phyloP scores from a whole-genome alignment of 1,139 yeast species.

The Suhomyces coccinellae region DNA sequence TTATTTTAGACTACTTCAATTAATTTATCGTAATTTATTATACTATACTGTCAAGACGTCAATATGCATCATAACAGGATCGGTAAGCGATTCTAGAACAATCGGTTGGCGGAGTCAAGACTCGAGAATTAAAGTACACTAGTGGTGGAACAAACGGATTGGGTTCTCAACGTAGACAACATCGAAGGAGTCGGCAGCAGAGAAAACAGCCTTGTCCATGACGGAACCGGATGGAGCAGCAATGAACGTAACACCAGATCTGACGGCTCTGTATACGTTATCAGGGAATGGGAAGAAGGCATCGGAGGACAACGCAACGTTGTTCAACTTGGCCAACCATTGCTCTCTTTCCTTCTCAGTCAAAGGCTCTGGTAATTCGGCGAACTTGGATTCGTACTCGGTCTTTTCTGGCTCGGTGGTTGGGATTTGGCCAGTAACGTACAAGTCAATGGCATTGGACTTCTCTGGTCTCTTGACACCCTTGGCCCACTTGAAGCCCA shows the following conservation, averaged over 20 bases:
- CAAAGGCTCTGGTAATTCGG: conserved; percentile 76
- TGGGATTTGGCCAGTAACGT: conserved; percentile 89
- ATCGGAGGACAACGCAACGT: conserved; percentile 92
- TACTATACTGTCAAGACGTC: background rate
- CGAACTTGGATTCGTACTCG: conserved; percentile 90
- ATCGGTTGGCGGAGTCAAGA: conserved; percentile 4
- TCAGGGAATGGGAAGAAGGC: conserved; percentile 99
- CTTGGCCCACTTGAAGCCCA: conserved; percentile 94
- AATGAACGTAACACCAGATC: conserved; percentile 91
- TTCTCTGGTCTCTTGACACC: conserved; percentile 98
- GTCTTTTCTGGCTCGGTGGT: conserved; percentile 87
- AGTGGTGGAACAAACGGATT: conserved; percentile 97
- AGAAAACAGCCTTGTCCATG: conserved; percentile 94
- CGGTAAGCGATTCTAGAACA: background rate
- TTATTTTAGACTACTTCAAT: background rate
- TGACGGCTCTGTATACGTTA: conserved; percentile 95
- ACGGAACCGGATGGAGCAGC: conserved; percentile 98
- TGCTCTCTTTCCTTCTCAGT: conserved; percentile 81
- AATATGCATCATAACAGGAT: background rate
- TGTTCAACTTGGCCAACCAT: conserved; percentile 76
- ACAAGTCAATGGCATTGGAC: conserved; percentile 95
- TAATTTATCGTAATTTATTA: background rate
- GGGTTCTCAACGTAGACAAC: conserved; percentile 93
- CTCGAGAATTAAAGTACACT: conserved; percentile 19
- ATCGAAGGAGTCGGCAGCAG: conserved; percentile 88